Evolutionary conservation across 208 protist species (phyloP).

Genomic region (Tritrichomonas musculus): DNA sequence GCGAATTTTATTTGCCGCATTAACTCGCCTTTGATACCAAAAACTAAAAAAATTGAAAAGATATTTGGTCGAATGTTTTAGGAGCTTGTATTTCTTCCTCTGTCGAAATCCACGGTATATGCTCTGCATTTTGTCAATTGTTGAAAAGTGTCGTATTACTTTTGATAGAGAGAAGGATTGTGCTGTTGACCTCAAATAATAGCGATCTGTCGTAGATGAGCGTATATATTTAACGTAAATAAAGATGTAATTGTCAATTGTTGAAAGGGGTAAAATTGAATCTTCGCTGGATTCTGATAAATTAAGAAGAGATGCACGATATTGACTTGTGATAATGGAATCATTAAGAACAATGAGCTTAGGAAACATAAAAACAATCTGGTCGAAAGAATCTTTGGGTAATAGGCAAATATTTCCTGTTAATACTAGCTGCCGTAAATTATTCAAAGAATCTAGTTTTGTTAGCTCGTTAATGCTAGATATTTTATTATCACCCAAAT

Average conservation of each 20-base stretch:
- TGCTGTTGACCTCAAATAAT: neutral
- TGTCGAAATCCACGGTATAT: neutral
- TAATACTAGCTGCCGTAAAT: neutral
- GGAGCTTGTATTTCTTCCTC: neutral
- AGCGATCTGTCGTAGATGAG: neutral
- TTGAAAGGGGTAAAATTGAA: neutral
- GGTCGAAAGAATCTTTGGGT: neutral
- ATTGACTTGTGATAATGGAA: neutral
- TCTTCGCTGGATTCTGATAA: neutral
- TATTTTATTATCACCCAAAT: conserved; percentile 12
- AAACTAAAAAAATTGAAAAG: neutral
- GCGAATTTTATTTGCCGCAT: neutral
- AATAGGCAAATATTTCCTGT: neutral
- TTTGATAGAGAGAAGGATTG: neutral
- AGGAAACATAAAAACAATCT: neutral
- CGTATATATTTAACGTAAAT: conserved; percentile 15
- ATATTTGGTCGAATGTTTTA: neutral
- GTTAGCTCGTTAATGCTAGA: neutral
- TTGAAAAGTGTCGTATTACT: neutral
- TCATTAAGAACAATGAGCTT: neutral
- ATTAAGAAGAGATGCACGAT: neutral
- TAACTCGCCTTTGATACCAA: neutral
- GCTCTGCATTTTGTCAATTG: neutral
- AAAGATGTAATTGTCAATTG: conserved; percentile 11
- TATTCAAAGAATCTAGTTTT: neutral